Evolutionary conservation across 225 moss, liverwort and hornwort genomes (phyloP), one percentile per base, ranked within the genome.

Genomic region (Sphagnum contortum): DNA sequence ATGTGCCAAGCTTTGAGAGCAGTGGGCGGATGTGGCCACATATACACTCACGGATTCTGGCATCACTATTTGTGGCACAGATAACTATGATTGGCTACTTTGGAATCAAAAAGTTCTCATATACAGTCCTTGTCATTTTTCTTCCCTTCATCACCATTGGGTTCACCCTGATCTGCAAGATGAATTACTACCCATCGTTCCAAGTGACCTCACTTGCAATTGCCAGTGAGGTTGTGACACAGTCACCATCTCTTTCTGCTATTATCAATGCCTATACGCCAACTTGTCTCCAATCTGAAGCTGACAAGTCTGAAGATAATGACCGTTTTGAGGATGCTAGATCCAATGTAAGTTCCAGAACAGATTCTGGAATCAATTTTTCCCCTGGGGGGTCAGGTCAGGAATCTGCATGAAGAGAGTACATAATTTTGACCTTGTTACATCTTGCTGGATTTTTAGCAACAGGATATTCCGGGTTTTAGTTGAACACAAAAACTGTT

Each of bases 11-110:
- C 0, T 81, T 79, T 11, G 84, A 88, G 59, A 88, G 87, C 13
- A 76, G 81, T 8, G 87, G 87, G 3, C 71, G 84, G 2, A 84
- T 88, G 84, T 84, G 88, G 84, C 88, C 88, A 0, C 88, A 88
- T 49, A 79, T 84, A 48, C 84, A 88, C 12, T 48, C 74, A 0
- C 79, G 84, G 11, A 74, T 88, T 2, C 68, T 84, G 14, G 79
- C 64, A 2, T 72, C 81, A 0, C 71, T 84, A 3, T 82, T 88
- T 63, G 64, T 88, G 0, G 77, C 81, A 45, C 88, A 84, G 55
- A 79, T 88, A 59, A 88, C 84, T 0, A 82, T 88, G 88, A 73
- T 84, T 46, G 88, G 88, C 8, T 88, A 84, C 57, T 79, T 88
- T 0, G 78, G 77, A 14, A 72, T 81, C 13, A 88, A 84, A 57